Evolutionary conservation across 768 basidiomycete genomes (phyloP), one percentile per base, ranked within the genome.

Genomic region (Galerina sulciceps): DNA sequence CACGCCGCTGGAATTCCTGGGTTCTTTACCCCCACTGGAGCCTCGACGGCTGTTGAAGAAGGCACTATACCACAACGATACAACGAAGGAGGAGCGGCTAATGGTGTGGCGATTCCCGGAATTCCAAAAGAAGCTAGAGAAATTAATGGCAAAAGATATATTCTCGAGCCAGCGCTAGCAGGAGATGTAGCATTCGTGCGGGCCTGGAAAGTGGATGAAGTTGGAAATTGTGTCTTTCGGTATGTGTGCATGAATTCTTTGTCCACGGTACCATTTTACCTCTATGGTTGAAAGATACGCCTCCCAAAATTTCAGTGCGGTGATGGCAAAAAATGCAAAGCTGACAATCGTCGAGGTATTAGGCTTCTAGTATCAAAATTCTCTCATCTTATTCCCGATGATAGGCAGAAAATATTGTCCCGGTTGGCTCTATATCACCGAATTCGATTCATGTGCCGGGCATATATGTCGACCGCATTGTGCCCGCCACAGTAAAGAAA

Each of bases 1-100:
- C 90, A 93, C 57, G 94, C 93, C 9, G 91, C 93, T 10, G 94
- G 94, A 50, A 93, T 94, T 59, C 94, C 94, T 15, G 93, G 90
- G n/a, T 94, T 97, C 79, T 96, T 80, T 74, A 96, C 93, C 5
- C 94, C 94, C 14, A 94, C 94, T 0, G 94, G 95, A 14, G 91
- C 92, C 8, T 84, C 83, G 18, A 95, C 93, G 17, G 91, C 91
- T 2, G 84, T 94, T 2, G 91, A 95, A 71, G 76, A 86, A 46
- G 93, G 93, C 1, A 72, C 81, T 3, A 92, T 95, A 66, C 90
- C 93, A 23, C 82, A 89, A 63, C 83, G 88, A 20, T 94, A 93
- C 72, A 88, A 90, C 49, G 79, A 84, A 20, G 91, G 90, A 17
- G 91, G 92, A n/a, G 80, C 86, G 53, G 75, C 80, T 18, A 81